phyloP scores from a whole-genome alignment of 148 eudicot genomes.

The Fagopyrum homotropicum region DNA sequence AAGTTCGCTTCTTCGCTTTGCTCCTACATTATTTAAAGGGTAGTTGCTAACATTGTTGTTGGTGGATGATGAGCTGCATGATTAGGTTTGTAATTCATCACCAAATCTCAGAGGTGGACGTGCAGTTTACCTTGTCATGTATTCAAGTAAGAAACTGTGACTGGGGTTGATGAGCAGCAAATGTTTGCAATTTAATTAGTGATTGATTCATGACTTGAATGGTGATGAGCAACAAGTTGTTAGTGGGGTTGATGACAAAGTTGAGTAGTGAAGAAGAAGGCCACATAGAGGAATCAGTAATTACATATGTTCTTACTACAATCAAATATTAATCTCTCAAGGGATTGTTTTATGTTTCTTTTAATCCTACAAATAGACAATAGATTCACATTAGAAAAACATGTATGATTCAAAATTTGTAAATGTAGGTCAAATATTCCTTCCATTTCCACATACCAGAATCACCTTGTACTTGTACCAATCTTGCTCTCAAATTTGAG shows the following conservation, averaged over 20 bases:
- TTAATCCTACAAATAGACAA: slow-evolving; percentile 7
- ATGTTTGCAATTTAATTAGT: too few species aligned
- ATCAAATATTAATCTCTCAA: too few species aligned
- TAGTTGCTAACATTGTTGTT: background rate
- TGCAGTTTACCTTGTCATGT: slow-evolving; percentile 61
- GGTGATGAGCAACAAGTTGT: too few species aligned
- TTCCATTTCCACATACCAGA: background rate
- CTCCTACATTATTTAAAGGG: background rate
- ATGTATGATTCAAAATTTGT: background rate
- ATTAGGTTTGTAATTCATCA: slow-evolving; percentile 76
- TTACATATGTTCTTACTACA: too few species aligned
- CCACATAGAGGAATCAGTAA: too few species aligned
- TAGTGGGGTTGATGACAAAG: too few species aligned
- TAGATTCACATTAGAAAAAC: background rate
- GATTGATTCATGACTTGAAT: too few species aligned
- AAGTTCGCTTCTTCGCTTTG: background rate
- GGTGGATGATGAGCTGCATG: slow-evolving; percentile 24
- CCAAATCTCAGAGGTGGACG: slow-evolving; percentile 66
- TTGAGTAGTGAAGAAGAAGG: too few species aligned
- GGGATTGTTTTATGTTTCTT: background rate
- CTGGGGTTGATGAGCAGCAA: too few species aligned
- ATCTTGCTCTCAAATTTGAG: background rate
- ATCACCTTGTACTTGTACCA: background rate
- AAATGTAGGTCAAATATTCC: background rate
- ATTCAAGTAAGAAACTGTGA: slow-evolving; percentile 40